A percentile compares a stretch with the other conserved stretches of the same genome.
Conservation (phyloP, 495 filamentous ascomycete genomes). For the Penicillium alfredii region DNA sequence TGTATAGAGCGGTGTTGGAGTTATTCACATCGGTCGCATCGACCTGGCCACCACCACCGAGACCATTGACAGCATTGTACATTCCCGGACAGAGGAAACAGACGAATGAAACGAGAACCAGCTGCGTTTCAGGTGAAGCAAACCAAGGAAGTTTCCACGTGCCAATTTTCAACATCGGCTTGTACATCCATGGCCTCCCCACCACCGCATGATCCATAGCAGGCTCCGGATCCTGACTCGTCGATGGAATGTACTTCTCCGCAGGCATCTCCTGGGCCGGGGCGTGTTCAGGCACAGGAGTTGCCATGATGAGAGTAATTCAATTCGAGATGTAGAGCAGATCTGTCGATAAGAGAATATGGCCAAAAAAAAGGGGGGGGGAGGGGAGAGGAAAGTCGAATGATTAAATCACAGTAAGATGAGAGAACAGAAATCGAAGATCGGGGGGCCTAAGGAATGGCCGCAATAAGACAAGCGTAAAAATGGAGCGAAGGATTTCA, state of each 20-base stretch:
- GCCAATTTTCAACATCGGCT: conserved; percentile 48
- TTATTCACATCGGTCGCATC: conserved; percentile 59
- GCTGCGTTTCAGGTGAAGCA: conserved; percentile 68
- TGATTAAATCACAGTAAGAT: too few species aligned
- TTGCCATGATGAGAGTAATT: conserved; percentile 8
- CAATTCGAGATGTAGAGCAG: too few species aligned
- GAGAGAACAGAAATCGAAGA: too few species aligned
- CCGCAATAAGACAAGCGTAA: too few species aligned
- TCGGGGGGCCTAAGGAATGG: too few species aligned
- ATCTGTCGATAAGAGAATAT: too few species aligned
- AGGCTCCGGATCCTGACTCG: conserved; percentile 23
- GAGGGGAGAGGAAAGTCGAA: too few species aligned
- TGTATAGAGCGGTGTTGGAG: conserved; percentile 68
- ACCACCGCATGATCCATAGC: conserved; percentile 20
- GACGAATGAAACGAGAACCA: conserved; percentile 72
- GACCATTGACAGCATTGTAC: conserved; percentile 72
- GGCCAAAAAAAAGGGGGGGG: too few species aligned
- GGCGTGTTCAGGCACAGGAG: conserved; percentile 13
- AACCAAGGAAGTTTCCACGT: conserved; percentile 57
- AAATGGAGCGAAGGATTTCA: too few species aligned
- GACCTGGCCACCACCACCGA: conserved; percentile 66
- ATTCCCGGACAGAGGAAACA: conserved; percentile 88
- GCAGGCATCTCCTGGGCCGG: conserved; percentile 8
- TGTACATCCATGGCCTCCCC: conserved; percentile 62
- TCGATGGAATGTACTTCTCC: conserved; percentile 15